phyloP scores from a whole-genome alignment of 148 eudicot species.

The Cornus florida region DNA sequence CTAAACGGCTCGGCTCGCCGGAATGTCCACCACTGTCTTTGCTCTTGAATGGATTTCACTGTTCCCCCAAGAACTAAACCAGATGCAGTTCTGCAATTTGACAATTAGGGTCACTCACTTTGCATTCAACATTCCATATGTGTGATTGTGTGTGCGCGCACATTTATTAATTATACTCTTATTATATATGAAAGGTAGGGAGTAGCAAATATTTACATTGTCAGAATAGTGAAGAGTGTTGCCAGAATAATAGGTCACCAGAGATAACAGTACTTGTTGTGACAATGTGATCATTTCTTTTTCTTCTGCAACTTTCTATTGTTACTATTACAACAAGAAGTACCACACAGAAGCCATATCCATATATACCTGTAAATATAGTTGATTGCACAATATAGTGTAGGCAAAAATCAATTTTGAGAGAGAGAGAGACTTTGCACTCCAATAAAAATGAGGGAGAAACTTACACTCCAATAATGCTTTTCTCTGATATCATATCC shows the following conservation, averaged over 20 bases:
- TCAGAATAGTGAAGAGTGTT: constrained; percentile 41
- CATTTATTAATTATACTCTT: neutral
- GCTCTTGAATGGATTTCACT: no score
- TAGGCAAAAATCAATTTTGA: neutral
- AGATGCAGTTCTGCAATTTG: no score
- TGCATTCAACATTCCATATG: no score
- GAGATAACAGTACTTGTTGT: constrained; percentile 37
- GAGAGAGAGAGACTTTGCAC: neutral
- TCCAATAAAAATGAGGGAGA: neutral
- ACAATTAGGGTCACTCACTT: no score
- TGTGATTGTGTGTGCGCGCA: no score
- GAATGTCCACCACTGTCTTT: no score
- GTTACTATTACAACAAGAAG: constrained; percentile 30
- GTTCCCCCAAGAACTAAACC: no score
- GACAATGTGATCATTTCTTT: constrained; percentile 37
- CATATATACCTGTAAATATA: constrained; percentile 56
- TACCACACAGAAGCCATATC: constrained; percentile 66
- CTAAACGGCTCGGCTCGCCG: no score
- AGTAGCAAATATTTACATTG: constrained; percentile 51
- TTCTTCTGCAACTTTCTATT: constrained; percentile 14
- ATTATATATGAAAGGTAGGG: neutral
- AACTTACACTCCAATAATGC: constrained; percentile 87
- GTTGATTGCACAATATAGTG: constrained; percentile 52
- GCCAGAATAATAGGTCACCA: constrained; percentile 36
- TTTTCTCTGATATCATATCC: constrained; percentile 60